Evolutionary conservation across 176 grass and related monocot species (phyloP), one percentile per base, ranked within the genome.

Genomic region (Carex cristatella): DNA sequence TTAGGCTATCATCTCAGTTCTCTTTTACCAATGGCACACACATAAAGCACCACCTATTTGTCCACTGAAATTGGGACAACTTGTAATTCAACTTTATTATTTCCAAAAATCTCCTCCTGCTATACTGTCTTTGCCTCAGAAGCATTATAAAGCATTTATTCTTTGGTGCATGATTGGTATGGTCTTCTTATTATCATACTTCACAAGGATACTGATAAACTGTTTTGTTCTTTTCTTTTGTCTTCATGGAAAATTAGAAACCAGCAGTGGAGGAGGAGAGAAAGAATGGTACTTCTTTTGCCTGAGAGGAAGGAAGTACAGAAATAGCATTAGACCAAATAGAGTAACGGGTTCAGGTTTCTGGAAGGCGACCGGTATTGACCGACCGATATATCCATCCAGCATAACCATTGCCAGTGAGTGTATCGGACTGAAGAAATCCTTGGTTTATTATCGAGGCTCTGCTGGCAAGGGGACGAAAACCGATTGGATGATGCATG

Each of bases 401-500:
- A 75, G 58, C 12, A 0, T 68, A 2, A n/a, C 80, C 2, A 48
- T 63, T 28, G 65, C 46, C 75, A 74, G 83, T 48, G 65, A 76
- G 37, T 88, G 87, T 86, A 89, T 97, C 37, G 94, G 94, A 38
- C 83, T 97, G 30, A 97, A 97, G 87, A 97, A 97, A 65, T 97
- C 94, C 6, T 89, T 97, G 69, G 94, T 97, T 42, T 97, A 94
- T 69, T 94, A 97, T 64, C 85, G 85, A 63, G 94, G 94, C 64
- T 89, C 86, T 49, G 89, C 92, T 67, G 94, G 94, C 35, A 97
- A 97, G 18, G 94, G 92, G 55, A 92, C 84, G 55, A 97, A 97
- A 48, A 97, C 94, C 0, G 94, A 97, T 32, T 97, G 94, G 94
- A 97, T 97, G 94, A 97, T 97, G 94, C 92, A 97, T 37, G 94